Percentiles rank a stretch among this genome's conserved stretches.
Conservation (phyloP, 2,329 filamentous ascomycete species). For the Torrubiella hemipterigena region DNA sequence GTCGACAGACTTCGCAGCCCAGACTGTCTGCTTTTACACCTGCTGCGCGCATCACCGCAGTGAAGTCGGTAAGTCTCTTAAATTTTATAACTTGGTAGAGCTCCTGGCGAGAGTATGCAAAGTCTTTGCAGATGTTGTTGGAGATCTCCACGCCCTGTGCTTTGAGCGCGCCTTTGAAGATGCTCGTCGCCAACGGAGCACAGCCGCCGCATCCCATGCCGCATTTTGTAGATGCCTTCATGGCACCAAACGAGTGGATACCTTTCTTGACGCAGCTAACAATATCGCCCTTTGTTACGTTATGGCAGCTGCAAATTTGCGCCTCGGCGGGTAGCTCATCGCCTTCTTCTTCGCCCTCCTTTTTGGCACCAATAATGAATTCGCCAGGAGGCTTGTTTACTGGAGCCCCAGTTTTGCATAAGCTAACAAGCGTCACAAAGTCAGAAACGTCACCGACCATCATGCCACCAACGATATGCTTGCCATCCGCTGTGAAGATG, state of each 20-base stretch:
- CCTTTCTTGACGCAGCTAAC: constrained; percentile 62
- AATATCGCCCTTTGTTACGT: constrained; percentile 77
- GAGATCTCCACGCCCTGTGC: constrained; percentile 78
- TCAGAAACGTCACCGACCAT: constrained; percentile 92
- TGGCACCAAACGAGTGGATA: constrained; percentile 64
- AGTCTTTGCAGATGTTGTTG: constrained; percentile 77
- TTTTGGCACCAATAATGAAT: constrained; percentile 69
- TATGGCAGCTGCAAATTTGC: constrained; percentile 88
- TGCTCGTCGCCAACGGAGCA: constrained; percentile 75
- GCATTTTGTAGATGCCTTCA: constrained; percentile 86
- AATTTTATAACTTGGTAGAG: constrained; percentile 84
- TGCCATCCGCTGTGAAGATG: constrained; percentile 78
- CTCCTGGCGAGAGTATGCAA: constrained; percentile 71
- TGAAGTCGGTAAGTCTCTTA: constrained; percentile 61
- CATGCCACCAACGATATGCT: constrained; percentile 88
- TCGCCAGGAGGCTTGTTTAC: constrained; percentile 69
- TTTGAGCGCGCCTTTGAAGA: constrained; percentile 82
- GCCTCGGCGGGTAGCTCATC: constrained; percentile 76
- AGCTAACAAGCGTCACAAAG: constrained; percentile 77
- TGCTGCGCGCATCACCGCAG: constrained; percentile 65
- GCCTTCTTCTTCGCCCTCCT: constrained; percentile 54
- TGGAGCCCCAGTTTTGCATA: constrained; percentile 73
- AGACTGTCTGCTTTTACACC: constrained; percentile 61
- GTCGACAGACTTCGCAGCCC: constrained; percentile 82
- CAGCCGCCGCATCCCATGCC: constrained; percentile 86